Conservation (phyloP, 2,329 filamentous ascomycete genomes). For the Hypoxylon sp. region DNA sequence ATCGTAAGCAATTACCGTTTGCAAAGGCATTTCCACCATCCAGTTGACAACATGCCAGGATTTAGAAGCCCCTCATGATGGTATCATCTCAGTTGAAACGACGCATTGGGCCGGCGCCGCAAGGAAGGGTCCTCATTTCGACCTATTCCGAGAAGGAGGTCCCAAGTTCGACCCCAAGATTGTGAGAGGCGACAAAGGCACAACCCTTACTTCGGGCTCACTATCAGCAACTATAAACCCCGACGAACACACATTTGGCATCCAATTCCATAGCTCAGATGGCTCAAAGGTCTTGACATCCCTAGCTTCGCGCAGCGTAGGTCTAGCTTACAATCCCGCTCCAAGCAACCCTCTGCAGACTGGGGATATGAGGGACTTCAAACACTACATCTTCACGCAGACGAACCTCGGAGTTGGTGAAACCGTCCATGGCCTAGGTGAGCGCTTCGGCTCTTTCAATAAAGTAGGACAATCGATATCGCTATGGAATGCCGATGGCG, state of each 20-base stretch:
- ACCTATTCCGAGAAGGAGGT: slow-evolving; percentile 67
- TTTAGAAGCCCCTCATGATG: slow-evolving; percentile 68
- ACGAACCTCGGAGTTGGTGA: slow-evolving; percentile 70
- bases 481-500: slow-evolving; percentile 74
- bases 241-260: slow-evolving; percentile 65
- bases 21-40: neutral
- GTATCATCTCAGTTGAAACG: slow-evolving; percentile 70
- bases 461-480: slow-evolving; percentile 79
- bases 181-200: slow-evolving; percentile 58
- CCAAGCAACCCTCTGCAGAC: slow-evolving; percentile 66
- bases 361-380: slow-evolving; percentile 65
- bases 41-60: slow-evolving; percentile 56
- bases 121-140: slow-evolving; percentile 67
- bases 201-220: slow-evolving; percentile 64
- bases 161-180: slow-evolving; percentile 59
- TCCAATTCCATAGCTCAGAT: slow-evolving; percentile 66
- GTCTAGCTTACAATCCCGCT: slow-evolving; percentile 68
- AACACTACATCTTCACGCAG: slow-evolving; percentile 70
- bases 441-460: slow-evolving; percentile 81
- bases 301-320: slow-evolving; percentile 67
- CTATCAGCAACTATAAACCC: slow-evolving; percentile 66
- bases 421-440: slow-evolving; percentile 79
- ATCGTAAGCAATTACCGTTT: slow-evolving; percentile 56
- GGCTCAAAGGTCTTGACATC: slow-evolving; percentile 66
- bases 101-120: slow-evolving; percentile 69